Evolutionary conservation across 192 early-diverging fungal genomes (phyloP), one percentile per base, ranked within the genome.

Genomic region (Coemansia biformis): DNA sequence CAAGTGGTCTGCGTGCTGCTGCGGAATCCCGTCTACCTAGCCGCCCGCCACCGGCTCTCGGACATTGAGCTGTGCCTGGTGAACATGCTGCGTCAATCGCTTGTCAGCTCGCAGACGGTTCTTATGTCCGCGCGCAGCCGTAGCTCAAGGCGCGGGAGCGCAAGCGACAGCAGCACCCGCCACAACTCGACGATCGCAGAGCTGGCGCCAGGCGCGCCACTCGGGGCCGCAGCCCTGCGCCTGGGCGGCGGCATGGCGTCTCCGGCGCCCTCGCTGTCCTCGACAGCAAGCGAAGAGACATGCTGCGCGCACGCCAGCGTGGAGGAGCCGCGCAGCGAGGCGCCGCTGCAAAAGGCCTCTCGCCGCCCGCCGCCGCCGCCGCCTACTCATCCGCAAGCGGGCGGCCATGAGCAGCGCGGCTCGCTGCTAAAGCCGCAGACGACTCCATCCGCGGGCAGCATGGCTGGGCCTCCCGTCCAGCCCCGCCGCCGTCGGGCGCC

Each of bases 1-100:
- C 78, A 78, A 16, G 79, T 90, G 3, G 46, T 87, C 23, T 56
- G 75, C 18, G 82, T 84, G 10, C 54, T 88, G 23, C 54, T 90
- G 26, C 63, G 75, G 43, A 86, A 90, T 38, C 84, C 83, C 0
- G 77, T 77, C 24, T 77, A 64, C 29, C 29, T 67, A 29, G 44
- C 54, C 2, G 49, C 59, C 0, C 55, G 60, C 5, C 71, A 75
- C 36, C 34, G 71, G 34, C 51, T 75, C 4, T 63, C 64, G 2
- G 71, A 75, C 22, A 68, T 75, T 46, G 71, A 75, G 65, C 56
- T 75, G 28, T 67, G 64, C 16, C 35, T 75, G 35, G 71, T 75
- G 16, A 63, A 46, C 39, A 43, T 75, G 34, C 49, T 75, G 23
- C 42, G 71, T 12, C 64, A 75, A 39, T 60, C 63, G 48, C 54